These are phyloP conservation scores for Pelargonium australe DNA, from an alignment of 441 rosid species.

Conservation along the genomic window DNA sequence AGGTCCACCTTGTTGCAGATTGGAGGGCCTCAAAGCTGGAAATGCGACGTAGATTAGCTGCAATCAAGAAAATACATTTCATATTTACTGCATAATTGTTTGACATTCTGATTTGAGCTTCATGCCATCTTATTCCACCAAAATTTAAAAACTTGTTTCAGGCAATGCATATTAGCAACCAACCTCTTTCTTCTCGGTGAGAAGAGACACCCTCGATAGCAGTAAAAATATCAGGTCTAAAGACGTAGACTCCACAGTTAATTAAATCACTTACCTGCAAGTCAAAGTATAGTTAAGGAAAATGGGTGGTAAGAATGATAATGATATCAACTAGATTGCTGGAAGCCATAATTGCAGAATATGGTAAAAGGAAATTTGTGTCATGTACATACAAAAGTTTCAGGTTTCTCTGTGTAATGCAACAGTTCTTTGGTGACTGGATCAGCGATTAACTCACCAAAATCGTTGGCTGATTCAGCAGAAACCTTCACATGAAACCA, in stretches of 20 bases:
- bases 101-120: neutral
- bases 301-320: conserved; percentile 5
- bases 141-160: neutral
- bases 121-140: neutral
- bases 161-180: conserved; percentile 18
- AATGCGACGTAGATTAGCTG: conserved; percentile 49
- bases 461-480: conserved; percentile 81
- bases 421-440: conserved; percentile 66
- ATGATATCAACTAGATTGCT: neutral
- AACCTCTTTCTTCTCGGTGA: conserved; percentile 62
- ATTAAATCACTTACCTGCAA: conserved; percentile 81
- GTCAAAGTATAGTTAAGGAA: neutral
- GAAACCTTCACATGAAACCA: conserved; percentile 51
- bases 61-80: conserved; percentile 14
- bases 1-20: conserved; percentile 40
- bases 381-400: conserved; percentile 64
- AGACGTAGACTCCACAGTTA: conserved; percentile 84
- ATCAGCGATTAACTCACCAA: conserved; percentile 87
- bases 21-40: conserved; percentile 82
- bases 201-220: conserved; percentile 60
- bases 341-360: conserved; percentile 8
- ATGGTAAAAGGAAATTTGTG: conserved; percentile 8
- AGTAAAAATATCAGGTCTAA: conserved; percentile 60
- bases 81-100: conserved; percentile 10
- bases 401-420: conserved; percentile 90